These are phyloP conservation scores for Fraxinus xanthoxyloides DNA, from an alignment of 305 asterid species.

Conservation along the genomic window DNA sequence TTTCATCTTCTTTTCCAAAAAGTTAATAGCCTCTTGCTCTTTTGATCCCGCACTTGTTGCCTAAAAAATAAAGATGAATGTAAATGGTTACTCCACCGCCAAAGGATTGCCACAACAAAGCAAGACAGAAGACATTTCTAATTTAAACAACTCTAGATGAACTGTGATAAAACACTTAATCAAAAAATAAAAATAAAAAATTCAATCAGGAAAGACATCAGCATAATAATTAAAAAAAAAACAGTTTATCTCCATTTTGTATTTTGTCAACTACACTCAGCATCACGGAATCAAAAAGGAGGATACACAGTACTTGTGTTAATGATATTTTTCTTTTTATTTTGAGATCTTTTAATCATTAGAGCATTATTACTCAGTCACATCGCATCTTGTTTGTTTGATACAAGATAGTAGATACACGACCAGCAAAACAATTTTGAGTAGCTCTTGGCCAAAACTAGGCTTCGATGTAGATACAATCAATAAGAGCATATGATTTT, in stretches of 20 bases:
- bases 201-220: background rate
- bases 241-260: background rate
- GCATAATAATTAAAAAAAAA: background rate
- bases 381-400: background rate
- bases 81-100: slow-evolving; percentile 1
- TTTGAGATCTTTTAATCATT: background rate
- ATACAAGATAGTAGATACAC: background rate
- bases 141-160: background rate
- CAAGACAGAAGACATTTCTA: background rate
- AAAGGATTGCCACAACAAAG: slow-evolving; percentile 8
- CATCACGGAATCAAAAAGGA: background rate
- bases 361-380: background rate
- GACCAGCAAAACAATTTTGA: background rate
- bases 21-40: slow-evolving; percentile 97
- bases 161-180: background rate
- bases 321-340: background rate
- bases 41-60: slow-evolving; percentile 98
- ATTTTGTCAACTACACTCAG: background rate
- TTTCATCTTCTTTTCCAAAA: slow-evolving; percentile 97
- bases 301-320: background rate
- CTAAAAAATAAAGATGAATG: slow-evolving; percentile 42
- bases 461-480: background rate
- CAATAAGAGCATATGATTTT: background rate
- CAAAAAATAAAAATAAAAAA: background rate
- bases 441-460: background rate